Base-by-base conservation (phyloP, 129 eudicot species). In the Apium graveolens region DNA sequence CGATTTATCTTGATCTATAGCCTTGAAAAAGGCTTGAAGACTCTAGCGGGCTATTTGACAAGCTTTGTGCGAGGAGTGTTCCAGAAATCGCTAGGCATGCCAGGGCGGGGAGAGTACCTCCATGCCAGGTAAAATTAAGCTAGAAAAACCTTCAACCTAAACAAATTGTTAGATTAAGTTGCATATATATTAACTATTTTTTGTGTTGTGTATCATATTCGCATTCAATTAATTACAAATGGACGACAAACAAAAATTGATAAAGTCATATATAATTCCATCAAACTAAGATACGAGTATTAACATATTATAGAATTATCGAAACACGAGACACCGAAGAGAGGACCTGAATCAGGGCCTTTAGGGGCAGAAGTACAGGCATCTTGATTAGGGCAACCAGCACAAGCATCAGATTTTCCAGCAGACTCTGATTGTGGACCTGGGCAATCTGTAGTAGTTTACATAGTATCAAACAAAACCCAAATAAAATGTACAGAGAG, bases 351-450 rank as follows among this genome's bases (percentile, higher is more conserved):
- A 73, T 94, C 98, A 63, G 98, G 98, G 76, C 96, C 97, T 87
- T 94, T 94, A 34, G 98, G 98, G 66, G 98, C 98, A 46, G 98
- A 80, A 71, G 98, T 96, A 80, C 98, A 94, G 53, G 87, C 90
- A 75, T 91, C 88, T 78, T 94, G 98, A 84, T 94, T 94, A 53
- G 98, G 97, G 85, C 98, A 94, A 10, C 98, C 98, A 16, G 82
- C 89, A 48, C 97, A 94, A 5, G 91, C 85, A 72, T 91, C 98
- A 3, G 93, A 75, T 75, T 94, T 91, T 57, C 98, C 98, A 20
- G 98, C 98, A 76, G 90, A 85, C 63, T 91, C 97, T 3, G 98
- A 83, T 79, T 85, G 80, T 37, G 97, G 88, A 14, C 98, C 98
- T 16, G 98, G 98, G 82, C 97, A 94, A 80, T 94, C 97, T 94